These are phyloP conservation scores for Trametes cinnabarina DNA, from an alignment of 768 basidiomycete genomes.

Conservation along the genomic window DNA sequence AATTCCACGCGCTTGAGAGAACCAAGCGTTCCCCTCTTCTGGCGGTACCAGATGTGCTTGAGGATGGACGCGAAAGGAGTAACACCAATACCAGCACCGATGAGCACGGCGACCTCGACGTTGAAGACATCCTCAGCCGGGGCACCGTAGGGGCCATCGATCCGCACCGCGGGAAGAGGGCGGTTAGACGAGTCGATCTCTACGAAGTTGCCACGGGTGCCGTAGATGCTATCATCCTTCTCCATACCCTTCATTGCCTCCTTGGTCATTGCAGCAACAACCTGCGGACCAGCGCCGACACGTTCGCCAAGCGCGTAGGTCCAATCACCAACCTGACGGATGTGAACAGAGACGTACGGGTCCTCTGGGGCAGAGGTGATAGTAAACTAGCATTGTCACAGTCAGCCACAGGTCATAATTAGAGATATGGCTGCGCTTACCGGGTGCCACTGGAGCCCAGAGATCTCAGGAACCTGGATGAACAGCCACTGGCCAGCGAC, in stretches of 20 bases:
- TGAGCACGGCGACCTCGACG: slow-evolving; percentile 82
- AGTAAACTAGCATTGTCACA: slow-evolving; percentile 61
- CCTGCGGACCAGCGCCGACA: slow-evolving; percentile 75
- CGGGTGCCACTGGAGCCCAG: slow-evolving; percentile 90
- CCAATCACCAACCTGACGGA: slow-evolving; percentile 92
- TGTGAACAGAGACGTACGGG: slow-evolving; percentile 87
- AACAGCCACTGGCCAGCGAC: slow-evolving; percentile 91
- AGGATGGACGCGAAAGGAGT: slow-evolving; percentile 94
- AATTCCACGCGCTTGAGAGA: slow-evolving; percentile 88
- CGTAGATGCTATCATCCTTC: slow-evolving; percentile 47
- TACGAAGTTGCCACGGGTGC: slow-evolving; percentile 73
- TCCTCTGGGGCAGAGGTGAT: slow-evolving; percentile 95
- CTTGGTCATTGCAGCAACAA: slow-evolving; percentile 75
- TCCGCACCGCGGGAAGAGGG: slow-evolving; percentile 65
- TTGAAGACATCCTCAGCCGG: slow-evolving; percentile 90
- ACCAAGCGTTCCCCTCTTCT: slow-evolving; percentile 73
- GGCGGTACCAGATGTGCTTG: slow-evolving; percentile 95
- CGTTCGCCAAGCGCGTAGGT: slow-evolving; percentile 82
- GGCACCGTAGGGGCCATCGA: slow-evolving; percentile 92
- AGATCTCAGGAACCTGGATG: slow-evolving; percentile 84
- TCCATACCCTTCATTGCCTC: slow-evolving; percentile 76
- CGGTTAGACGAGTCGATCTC: slow-evolving; percentile 64
- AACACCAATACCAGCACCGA: slow-evolving; percentile 94
- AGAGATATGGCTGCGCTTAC: slow-evolving; percentile 46
- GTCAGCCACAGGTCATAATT: not conserved